Evolutionary conservation across 345 rosid species (phyloP), one percentile per base, ranked within the genome.

Genomic region (Populus davidiana): DNA sequence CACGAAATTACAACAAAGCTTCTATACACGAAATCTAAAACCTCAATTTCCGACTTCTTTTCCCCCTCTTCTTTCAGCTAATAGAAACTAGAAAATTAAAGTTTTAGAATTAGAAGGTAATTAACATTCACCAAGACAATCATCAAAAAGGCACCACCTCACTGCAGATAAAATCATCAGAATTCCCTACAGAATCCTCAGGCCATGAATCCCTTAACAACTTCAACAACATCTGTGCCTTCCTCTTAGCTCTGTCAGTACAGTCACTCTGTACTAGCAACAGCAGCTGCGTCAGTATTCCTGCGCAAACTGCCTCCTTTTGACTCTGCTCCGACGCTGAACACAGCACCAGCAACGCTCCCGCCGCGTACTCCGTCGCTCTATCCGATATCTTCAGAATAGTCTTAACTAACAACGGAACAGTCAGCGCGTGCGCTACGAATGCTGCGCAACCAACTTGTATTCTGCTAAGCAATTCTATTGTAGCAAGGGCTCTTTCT

Each of bases 321-420:
- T 88, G 93, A 81, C 94, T 83, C 78, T 70, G 72, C 76, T 90
- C 98, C 83, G 90, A 81, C 77, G 89, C 90, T 77, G 97, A 86
- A 52, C 97, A 91, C 36, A 96, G 83, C 20, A 96, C 85, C 76
- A 88, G 67, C 71, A 96, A 82, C 2, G 99, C 96, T 29, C 99
- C 99, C 25, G 95, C 97, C 23, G 98, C 97, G 73, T 93, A 88
- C 89, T 96, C 99, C 54, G 99, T 92, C 25, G 98, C 98, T 49
- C 98, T 81, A 61, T 89, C 96, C 8, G 99, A 96, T 20, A 96
- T 86, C 86, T 91, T 90, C 41, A 93, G 74, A 5, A 93, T 90
- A 35, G 87, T 84, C 81, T 89, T 89, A 67, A 96, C 99, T 54
- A 96, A 81, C 62, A 93, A 65, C 66, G 94, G 93, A 23, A 92